phyloP scores from a whole-genome alignment of 1,284 basidiomycete genomes.

The Butyriboletus pseudospeciosus region DNA sequence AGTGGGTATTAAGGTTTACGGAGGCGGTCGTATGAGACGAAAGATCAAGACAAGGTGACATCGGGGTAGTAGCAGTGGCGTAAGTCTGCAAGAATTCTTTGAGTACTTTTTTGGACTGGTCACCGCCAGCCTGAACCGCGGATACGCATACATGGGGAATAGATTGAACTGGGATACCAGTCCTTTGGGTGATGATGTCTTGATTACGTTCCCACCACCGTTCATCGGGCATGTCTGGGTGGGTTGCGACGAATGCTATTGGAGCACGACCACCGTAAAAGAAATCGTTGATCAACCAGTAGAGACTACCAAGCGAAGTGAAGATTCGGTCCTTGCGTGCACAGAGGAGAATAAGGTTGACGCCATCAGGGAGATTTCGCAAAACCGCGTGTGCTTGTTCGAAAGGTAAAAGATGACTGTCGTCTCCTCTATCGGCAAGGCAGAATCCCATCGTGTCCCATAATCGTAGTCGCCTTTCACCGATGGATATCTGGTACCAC shows the following conservation, averaged over 20 bases:
- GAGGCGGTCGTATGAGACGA: background rate
- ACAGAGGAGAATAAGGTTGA: too few species aligned
- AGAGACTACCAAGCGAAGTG: too few species aligned
- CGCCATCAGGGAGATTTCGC: background rate
- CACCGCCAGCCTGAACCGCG: background rate
- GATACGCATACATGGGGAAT: constrained; percentile 5
- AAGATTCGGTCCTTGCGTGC: too few species aligned
- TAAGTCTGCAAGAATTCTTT: background rate
- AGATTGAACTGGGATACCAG: background rate
- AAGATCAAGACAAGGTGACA: background rate
- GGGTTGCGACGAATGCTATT: too few species aligned
- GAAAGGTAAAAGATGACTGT: constrained; percentile 4
- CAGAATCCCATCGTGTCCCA: constrained; percentile 20
- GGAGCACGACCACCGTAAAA: too few species aligned
- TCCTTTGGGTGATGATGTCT: background rate
- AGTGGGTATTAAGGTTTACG: background rate
- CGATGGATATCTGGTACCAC: background rate
- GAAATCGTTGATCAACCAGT: too few species aligned
- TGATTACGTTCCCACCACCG: constrained; percentile 11
- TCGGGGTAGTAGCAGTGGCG: background rate
- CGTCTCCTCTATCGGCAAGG: background rate
- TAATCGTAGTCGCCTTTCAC: constrained; percentile 6
- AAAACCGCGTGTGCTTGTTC: constrained; percentile 9
- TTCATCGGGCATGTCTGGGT: constrained; percentile 4
- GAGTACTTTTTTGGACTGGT: constrained; percentile 2